Conservation (phyloP, 2,329 filamentous ascomycete species). For the Hypoxylon sp. region DNA sequence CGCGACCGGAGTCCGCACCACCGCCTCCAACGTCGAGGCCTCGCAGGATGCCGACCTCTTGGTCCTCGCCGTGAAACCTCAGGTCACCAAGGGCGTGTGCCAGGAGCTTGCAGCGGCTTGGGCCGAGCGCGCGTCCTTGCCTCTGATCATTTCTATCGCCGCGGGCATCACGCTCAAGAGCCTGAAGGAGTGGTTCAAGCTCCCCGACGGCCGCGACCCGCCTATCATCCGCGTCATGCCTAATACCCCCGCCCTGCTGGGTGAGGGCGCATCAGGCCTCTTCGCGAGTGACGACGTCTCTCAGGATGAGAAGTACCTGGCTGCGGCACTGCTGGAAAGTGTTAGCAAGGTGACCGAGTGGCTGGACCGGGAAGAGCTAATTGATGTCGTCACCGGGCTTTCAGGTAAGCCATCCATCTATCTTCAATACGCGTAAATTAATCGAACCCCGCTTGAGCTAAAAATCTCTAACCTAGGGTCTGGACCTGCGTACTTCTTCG, state of each 20-base stretch:
- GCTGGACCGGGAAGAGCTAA: conserved; percentile 62
- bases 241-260: conserved; percentile 63
- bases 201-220: conserved; percentile 53
- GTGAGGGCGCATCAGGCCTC: conserved; percentile 62
- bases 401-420: conserved; percentile 54
- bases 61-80: conserved; percentile 64
- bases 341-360: conserved; percentile 63
- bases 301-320: conserved; percentile 56
- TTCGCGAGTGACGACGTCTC: conserved; percentile 59
- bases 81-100: conserved; percentile 61
- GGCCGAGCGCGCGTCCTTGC: conserved; percentile 51
- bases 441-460: conserved; percentile 14
- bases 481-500: conserved; percentile 66
- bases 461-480: conserved; percentile 54
- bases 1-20: conserved; percentile 59
- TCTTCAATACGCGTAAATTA: neutral
- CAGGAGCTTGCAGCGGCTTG: conserved; percentile 59
- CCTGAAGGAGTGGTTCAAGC: conserved; percentile 57
- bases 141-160: conserved; percentile 62
- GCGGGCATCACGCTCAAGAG: conserved; percentile 61
- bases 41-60: conserved; percentile 58
- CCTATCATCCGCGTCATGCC: conserved; percentile 65
- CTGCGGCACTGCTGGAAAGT: conserved; percentile 57
- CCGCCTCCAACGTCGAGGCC: conserved; percentile 60
- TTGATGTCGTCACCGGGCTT: conserved; percentile 63